Percentiles rank a stretch among this genome's conserved stretches.
Conservation (phyloP, 495 filamentous ascomycete genomes). For the Xylaria intraflava region DNA sequence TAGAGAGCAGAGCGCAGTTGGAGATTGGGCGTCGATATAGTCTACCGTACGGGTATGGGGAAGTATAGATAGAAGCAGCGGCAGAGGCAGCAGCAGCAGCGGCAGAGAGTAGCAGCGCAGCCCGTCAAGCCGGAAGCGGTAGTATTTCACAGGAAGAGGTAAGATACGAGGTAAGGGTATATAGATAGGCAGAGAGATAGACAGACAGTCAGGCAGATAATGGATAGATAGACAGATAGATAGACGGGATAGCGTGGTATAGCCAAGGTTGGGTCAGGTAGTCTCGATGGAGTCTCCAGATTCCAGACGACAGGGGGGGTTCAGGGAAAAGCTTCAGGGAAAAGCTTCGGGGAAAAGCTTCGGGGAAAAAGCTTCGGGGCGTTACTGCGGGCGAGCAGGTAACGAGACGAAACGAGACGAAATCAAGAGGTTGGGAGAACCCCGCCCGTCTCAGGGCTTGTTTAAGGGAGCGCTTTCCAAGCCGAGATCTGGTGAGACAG, state of each 20-base stretch:
- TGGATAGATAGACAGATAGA: neutral
- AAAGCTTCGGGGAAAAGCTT: no score
- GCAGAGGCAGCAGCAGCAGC: neutral
- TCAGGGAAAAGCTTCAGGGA: no score
- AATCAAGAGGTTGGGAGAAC: conserved; percentile 41
- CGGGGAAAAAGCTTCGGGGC: no score
- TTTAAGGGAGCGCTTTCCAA: no score
- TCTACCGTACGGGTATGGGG: neutral
- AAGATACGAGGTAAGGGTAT: neutral
- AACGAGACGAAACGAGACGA: no score
- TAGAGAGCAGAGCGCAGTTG: neutral
- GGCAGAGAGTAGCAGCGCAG: no score
- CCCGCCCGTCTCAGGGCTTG: conserved; percentile 15
- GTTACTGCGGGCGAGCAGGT: no score
- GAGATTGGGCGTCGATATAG: conserved; percentile 9
- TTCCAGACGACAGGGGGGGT: neutral
- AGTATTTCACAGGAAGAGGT: no score
- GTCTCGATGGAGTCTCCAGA: no score
- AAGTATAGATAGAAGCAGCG: neutral
- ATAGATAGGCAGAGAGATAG: neutral
- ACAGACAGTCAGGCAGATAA: neutral
- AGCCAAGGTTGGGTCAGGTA: neutral
- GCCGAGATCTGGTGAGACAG: no score
- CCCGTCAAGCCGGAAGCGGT: no score
- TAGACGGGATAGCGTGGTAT: neutral